These are phyloP conservation scores for Planoprotostelium fungivorum DNA, from an alignment of 78 protist species.

Conservation along the genomic window DNA sequence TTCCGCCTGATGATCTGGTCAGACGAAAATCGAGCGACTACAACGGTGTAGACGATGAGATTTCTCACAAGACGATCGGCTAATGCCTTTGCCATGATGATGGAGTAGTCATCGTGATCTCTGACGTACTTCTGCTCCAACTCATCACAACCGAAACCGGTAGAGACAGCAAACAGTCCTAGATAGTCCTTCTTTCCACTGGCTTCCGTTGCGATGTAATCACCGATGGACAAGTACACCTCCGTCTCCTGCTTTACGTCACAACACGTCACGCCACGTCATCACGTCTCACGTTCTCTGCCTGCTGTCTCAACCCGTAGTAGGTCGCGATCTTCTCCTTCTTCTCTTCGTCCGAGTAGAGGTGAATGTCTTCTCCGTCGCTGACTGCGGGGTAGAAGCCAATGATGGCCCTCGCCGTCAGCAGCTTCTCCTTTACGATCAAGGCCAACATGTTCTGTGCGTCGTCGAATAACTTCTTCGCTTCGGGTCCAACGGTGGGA, in stretches of 20 bases:
- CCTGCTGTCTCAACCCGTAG: conserved; percentile 92
- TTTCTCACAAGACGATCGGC: conserved; percentile 72
- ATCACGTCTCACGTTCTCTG: conserved; percentile 48
- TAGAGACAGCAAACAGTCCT: conserved; percentile 85
- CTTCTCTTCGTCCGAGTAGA: conserved; percentile 79
- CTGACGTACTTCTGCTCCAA: conserved; percentile 51
- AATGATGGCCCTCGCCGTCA: conserved; percentile 76
- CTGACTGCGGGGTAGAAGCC: conserved; percentile 90
- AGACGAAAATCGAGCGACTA: background rate
- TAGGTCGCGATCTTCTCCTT: conserved; percentile 24
- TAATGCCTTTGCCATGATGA: conserved; percentile 92
- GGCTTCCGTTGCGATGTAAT: conserved; percentile 89
- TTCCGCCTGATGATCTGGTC: conserved; percentile 84
- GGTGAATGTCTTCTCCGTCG: conserved; percentile 85
- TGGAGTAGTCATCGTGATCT: conserved; percentile 86
- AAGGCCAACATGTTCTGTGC: conserved; percentile 79
- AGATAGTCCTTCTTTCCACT: conserved; percentile 80
- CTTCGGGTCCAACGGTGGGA: conserved; percentile 87
- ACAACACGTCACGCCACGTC: background rate
- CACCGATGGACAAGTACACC: conserved; percentile 82
- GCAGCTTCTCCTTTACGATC: conserved; percentile 44
- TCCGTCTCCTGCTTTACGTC: conserved; percentile 53
- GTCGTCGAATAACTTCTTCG: conserved; percentile 84
- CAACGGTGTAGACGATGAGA: background rate
- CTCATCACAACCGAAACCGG: conserved; percentile 88